Conservation (phyloP, 2,329 filamentous ascomycete species). For the Fonsecaea monophora region DNA sequence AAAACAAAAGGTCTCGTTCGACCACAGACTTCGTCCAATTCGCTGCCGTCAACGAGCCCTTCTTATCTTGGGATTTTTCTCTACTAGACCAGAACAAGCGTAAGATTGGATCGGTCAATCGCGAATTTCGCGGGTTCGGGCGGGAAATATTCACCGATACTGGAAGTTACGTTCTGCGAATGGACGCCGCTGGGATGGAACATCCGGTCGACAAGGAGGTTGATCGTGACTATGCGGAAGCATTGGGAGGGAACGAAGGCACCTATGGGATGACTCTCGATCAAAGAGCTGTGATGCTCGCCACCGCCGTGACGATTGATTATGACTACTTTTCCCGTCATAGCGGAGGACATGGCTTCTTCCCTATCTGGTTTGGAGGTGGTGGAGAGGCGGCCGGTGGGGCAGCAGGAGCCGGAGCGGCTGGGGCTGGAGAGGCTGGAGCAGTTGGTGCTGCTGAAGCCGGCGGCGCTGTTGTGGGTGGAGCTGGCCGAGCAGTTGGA, state of each 20-base stretch:
- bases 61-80: conserved; percentile 70
- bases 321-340: conserved; percentile 73
- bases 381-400: conserved; percentile 47
- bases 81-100: conserved; percentile 58
- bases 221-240: conserved; percentile 31
- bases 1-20: conserved; percentile 16
- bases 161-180: conserved; percentile 68
- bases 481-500: conserved; percentile 41
- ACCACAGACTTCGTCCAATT: conserved; percentile 62
- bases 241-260: conserved; percentile 26
- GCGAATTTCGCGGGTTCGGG: conserved; percentile 68
- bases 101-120: conserved; percentile 67
- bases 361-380: conserved; percentile 60
- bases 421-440: conserved; percentile 47
- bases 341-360: conserved; percentile 56
- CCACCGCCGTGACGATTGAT: conserved; percentile 69
- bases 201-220: conserved; percentile 47
- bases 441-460: conserved; percentile 47
- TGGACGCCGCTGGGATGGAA: conserved; percentile 63
- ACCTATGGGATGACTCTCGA: conserved; percentile 67
- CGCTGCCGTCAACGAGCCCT: conserved; percentile 67
- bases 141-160: conserved; percentile 71
- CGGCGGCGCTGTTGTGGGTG: conserved; percentile 44
- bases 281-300: conserved; percentile 70
- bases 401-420: conserved; percentile 46